These are phyloP conservation scores for Scutellaria galericulata DNA, from an alignment of 257 asterid genomes.

Conservation along the genomic window DNA sequence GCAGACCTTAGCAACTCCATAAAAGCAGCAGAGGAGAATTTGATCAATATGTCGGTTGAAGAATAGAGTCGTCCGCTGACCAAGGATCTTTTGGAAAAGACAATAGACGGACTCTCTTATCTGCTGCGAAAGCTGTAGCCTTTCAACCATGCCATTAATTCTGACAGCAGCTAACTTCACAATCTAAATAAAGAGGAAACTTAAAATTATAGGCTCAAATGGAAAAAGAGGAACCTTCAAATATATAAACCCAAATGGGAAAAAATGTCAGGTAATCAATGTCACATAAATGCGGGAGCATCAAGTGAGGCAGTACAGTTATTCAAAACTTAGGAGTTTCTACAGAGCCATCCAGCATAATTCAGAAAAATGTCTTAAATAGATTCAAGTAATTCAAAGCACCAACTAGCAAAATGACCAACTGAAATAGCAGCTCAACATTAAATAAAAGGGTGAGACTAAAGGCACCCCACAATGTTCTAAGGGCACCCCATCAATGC, in stretches of 20 bases:
- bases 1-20: constrained; percentile 96
- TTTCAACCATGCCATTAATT: constrained; percentile 95
- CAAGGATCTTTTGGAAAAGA: constrained; percentile 88
- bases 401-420: constrained; percentile 23
- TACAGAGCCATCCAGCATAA: constrained; percentile 15
- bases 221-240: constrained; percentile 14
- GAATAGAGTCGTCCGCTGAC: constrained; percentile 73
- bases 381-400: constrained; percentile 11
- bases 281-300: neutral
- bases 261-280: constrained; percentile 1
- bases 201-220: constrained; percentile 16
- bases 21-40: constrained; percentile 93
- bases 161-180: constrained; percentile 97
- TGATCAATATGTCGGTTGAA: constrained; percentile 95
- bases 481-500: too few relatives aligned
- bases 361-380: neutral
- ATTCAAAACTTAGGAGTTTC: constrained; percentile 7
- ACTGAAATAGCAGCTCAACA: neutral
- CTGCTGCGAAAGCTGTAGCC: constrained; percentile 88
- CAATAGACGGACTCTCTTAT: constrained; percentile 81
- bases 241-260: constrained; percentile 18
- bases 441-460: neutral
- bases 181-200: constrained; percentile 50
- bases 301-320: constrained; percentile 6
- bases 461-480: too few relatives aligned